A percentile compares a stretch with the other conserved stretches of the same genome.
These are phyloP conservation scores for Pyrenula massariospora DNA, from an alignment of 495 filamentous ascomycete genomes.

Conservation along the genomic window DNA sequence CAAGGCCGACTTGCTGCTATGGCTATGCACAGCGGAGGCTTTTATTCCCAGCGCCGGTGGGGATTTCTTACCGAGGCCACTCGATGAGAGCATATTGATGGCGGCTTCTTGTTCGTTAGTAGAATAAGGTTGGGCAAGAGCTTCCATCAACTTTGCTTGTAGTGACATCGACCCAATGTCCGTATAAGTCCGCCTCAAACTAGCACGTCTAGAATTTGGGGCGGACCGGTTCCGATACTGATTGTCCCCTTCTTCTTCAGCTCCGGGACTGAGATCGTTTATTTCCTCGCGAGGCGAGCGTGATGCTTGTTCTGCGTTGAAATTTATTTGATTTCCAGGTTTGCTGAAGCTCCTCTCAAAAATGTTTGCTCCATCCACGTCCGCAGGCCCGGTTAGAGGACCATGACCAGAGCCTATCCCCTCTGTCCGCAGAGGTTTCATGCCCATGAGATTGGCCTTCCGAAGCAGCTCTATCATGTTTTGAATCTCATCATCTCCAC, in stretches of 20 bases:
- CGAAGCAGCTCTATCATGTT: conserved; percentile 81
- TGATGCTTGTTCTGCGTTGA: background rate
- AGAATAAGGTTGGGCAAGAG: conserved; percentile 70
- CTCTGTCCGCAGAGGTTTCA: conserved; percentile 30
- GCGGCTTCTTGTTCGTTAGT: conserved; percentile 18
- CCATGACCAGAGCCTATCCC: conserved; percentile 33
- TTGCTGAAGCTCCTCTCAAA: conserved; percentile 50
- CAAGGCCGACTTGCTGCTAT: conserved; percentile 80
- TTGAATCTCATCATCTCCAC: conserved; percentile 77
- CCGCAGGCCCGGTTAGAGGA: conserved; percentile 67
- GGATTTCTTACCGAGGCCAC: conserved; percentile 21
- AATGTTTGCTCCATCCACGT: conserved; percentile 55
- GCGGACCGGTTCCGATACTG: conserved; percentile 12
- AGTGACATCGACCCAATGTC: conserved; percentile 60
- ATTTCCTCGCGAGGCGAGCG: background rate
- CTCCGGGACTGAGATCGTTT: background rate
- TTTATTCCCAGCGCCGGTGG: conserved; percentile 15
- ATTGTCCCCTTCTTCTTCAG: background rate
- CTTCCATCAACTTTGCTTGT: conserved; percentile 79
- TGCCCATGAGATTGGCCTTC: conserved; percentile 60
- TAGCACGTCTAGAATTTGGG: conserved; percentile 47
- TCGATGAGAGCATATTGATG: conserved; percentile 35
- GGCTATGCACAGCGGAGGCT: conserved; percentile 48
- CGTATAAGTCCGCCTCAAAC: conserved; percentile 78
- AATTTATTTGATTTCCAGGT: background rate